Evolutionary conservation across 2,329 filamentous ascomycete genomes (phyloP), one percentile per base, ranked within the genome.

Genomic region (Bipolaris sorokiniana): DNA sequence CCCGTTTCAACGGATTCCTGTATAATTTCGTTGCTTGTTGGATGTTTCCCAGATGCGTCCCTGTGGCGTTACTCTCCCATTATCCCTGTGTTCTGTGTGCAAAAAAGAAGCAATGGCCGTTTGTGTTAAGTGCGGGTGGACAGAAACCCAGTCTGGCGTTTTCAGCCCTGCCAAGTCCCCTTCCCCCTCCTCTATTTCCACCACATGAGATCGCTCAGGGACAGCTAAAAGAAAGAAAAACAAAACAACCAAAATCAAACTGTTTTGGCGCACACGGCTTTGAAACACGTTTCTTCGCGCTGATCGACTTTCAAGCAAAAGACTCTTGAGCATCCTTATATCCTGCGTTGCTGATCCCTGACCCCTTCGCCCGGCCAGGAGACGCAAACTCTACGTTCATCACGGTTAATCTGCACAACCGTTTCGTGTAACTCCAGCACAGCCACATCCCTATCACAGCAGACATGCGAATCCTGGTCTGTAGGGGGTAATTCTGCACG

Each of bases 11-110:
- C 40, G 40, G 20, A 31, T 42, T 42, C 22, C 22, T 26, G 7
- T 42, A 22, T 13, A 42, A 42, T 42, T 38, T 82, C 63, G 22
- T 68, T 68, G 68, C 42, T 59, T 63, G 41, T 64, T 54, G 22
- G 56, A 58, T 4, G 52, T 36, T 26, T 62, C 45, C 38, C 58
- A 60, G 56, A 65, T 20, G 56, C 54, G n/a, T 59, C 28, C 16
- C 31, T 33, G 23, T 46, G 44, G 40, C 22, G 40, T 18, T 31
- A 1, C 28, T 31, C 40, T 42, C 3, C 40, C 40, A 26, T 42
- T n/a, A 18, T 26, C 13, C 22, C 40, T 26, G 40, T 7, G 15
- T 31, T 31, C 28, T 31, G 13, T 7, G 20, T 13, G 20, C n/a
- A 20, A 23, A 15, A 22, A 26, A 23, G 7, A n/a, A 22, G 20